Evolutionary conservation across 371 early-diverging fungal species (phyloP).

Genomic region (Encephalitozoon romaleae): DNA sequence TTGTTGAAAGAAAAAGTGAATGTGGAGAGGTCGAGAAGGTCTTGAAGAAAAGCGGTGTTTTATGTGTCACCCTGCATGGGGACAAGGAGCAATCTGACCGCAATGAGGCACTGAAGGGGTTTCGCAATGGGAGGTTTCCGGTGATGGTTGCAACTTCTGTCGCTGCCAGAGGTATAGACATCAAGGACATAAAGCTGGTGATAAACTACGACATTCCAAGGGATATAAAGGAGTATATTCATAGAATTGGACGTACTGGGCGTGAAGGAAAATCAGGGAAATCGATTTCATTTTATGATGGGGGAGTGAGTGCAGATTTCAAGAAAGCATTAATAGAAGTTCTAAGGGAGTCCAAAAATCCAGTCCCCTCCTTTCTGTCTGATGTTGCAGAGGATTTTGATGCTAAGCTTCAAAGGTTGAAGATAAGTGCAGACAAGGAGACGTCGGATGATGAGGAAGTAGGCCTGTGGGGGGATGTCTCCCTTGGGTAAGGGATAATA

Average conservation of each 20-base stretch:
- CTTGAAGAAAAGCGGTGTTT: slow-evolving; percentile 75
- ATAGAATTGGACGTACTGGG: slow-evolving; percentile 70
- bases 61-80: slow-evolving; percentile 29
- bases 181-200: slow-evolving; percentile 92
- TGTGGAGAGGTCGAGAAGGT: slow-evolving; percentile 72
- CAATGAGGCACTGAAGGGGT: slow-evolving; percentile 67
- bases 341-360: slow-evolving; percentile 77
- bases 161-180: slow-evolving; percentile 94
- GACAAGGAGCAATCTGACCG: slow-evolving; percentile 65
- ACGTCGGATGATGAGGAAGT: slow-evolving; percentile 4
- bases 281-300: slow-evolving; percentile 74
- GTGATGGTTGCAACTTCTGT: slow-evolving; percentile 94
- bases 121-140: slow-evolving; percentile 81
- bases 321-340: slow-evolving; percentile 79
- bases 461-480: slow-evolving; percentile 10
- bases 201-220: slow-evolving; percentile 97
- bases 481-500: background rate
- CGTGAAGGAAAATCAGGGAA: slow-evolving; percentile 72
- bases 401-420: background rate
- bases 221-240: slow-evolving; percentile 80
- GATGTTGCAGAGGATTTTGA: background rate
- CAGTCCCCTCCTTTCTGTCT: slow-evolving; percentile 70
- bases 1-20: slow-evolving; percentile 78
- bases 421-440: slow-evolving; percentile 8
- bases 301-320: slow-evolving; percentile 67